Evolutionary conservation across 805 yeast genomes (phyloP).

Genomic region (Candida coleopterorum): DNA sequence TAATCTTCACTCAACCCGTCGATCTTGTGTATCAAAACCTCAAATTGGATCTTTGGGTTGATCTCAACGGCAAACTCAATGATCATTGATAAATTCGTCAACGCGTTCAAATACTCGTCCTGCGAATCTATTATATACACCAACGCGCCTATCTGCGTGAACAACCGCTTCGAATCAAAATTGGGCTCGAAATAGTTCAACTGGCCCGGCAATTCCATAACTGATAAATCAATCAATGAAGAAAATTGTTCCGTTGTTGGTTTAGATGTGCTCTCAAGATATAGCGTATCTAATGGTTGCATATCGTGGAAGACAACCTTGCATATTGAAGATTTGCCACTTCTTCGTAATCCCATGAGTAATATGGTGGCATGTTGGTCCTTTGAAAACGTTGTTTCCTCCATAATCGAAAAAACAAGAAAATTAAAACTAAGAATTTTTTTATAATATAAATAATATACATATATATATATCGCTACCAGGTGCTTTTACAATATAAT

Average conservation of each 20-base stretch:
- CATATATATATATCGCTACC: too few relatives aligned
- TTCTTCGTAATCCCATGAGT: slow-evolving; percentile 82
- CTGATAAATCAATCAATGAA: slow-evolving; percentile 79
- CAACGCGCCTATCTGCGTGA: slow-evolving; percentile 79
- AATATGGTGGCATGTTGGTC: slow-evolving; percentile 76
- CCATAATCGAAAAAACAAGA: slow-evolving; percentile 12
- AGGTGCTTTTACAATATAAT: too few relatives aligned
- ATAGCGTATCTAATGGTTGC: slow-evolving; percentile 92
- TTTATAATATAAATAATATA: too few relatives aligned
- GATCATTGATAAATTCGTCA: slow-evolving; percentile 83
- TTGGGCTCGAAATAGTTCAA: slow-evolving; percentile 82
- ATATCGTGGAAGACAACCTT: slow-evolving; percentile 94
- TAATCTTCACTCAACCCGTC: slow-evolving; percentile 95
- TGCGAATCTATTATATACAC: slow-evolving; percentile 94
- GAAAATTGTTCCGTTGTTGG: slow-evolving; percentile 83
- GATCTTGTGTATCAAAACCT: slow-evolving; percentile 90
- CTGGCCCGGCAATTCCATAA: slow-evolving; percentile 95
- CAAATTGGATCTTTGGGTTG: slow-evolving; percentile 82
- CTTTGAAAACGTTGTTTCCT: slow-evolving; percentile 27
- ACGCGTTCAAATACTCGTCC: slow-evolving; percentile 89
- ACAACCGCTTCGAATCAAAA: slow-evolving; percentile 72
- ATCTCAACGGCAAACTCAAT: slow-evolving; percentile 82
- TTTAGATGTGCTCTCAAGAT: slow-evolving; percentile 82
- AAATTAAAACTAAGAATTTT: too few relatives aligned
- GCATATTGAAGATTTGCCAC: slow-evolving; percentile 93